Base-by-base conservation (phyloP, 257 asterid species). In the Coffea eugenioides region DNA sequence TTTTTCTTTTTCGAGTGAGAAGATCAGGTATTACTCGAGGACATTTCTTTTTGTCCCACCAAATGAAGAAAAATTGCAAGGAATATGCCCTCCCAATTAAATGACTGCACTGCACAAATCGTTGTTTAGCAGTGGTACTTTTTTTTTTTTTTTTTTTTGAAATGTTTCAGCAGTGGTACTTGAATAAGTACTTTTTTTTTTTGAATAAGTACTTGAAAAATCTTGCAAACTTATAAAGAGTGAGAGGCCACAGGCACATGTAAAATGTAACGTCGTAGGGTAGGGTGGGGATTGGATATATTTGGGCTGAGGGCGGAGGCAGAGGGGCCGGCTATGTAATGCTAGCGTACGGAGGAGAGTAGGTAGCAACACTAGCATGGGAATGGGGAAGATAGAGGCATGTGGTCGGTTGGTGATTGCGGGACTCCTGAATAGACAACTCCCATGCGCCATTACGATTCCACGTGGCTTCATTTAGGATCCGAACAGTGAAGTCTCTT, bases 331-430 rank as follows among this genome's bases (percentile, higher is more conserved):
- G 54, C 54, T 49, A 9, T 49, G 54, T 49, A 2, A 10, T 11
- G 21, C 16, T 14, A 3, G 68, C 10, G 78, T 74, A 74, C 69
- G 79, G 70, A 57, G 43, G 43, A 39, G 43, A 4, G 5, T 39
- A 39, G 43, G 5, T 39, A 39, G 34, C 34, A 31, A 31, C 34
- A 31, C 34, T 31, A 31, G 43, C 43, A 39, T 39, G 43, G 11
- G 78, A 1, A 64, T 73, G 68, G 61, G n/a, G 45, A 65, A 14
- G 79, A 14, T 76, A 8, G 59, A 46, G 80, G 48, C 68, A 75
- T 67, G 82, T 85, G 82, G 85, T 85, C 82, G 82, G 84, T 74
- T 76, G 85, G 89, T 76, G 78, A 51, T 21, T 0, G 70, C 27
- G 45, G 85, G 86, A 79, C 86, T 23, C 7, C 13, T 34, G 77